Base-by-base conservation (phyloP, 2,329 filamentous ascomycete genomes). In the Samsoniella hepiali region DNA sequence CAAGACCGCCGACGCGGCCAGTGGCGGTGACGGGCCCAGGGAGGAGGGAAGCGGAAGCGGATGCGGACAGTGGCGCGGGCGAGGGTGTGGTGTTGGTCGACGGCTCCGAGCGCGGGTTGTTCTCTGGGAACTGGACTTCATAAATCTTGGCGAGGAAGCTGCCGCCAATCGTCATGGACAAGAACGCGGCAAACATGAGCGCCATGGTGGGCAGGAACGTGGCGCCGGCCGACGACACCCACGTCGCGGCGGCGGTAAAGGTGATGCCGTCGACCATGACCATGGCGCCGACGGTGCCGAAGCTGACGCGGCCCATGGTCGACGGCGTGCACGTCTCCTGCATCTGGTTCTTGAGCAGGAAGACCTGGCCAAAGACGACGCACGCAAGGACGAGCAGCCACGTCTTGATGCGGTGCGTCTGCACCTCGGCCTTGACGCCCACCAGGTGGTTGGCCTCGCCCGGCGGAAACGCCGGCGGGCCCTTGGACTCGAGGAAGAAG, bases 321-420 rank as follows among this genome's bases (percentile, higher is more conserved):
- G 87, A 90, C 3, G 88, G 88, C 8, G 88, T 90, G 54, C 81
- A 87, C 1, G 86, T 84, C 69, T 89, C 86, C 67, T 83, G 84
- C 78, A 88, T 87, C 74, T 90, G 88, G 54, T 79, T 73, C 70
- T 88, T 87, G 62, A 89, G 77, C 4, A 89, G 78, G 66, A 82
- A 80, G 42, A 88, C 81, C 72, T 90, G 87, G n/a, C 75, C 79
- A 65, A 85, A 81, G 40, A 88, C 76, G n/a, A 88, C 73, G 22
- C 79, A 72, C 2, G 84, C 82, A 64, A 85, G 83, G 3, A 80
- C 72, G 32, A 88, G 75, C 36, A 88, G 76, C 79, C 84, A 88
- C n/a, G 79, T 77, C 64, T 86, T 86, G 55, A 86, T 79, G 60
- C 81, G 78, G 67, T 82, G 77, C 31, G 86, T 74, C 65, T 84